Conservation (phyloP, 768 basidiomycete genomes). For the Tulasnella sp. region DNA sequence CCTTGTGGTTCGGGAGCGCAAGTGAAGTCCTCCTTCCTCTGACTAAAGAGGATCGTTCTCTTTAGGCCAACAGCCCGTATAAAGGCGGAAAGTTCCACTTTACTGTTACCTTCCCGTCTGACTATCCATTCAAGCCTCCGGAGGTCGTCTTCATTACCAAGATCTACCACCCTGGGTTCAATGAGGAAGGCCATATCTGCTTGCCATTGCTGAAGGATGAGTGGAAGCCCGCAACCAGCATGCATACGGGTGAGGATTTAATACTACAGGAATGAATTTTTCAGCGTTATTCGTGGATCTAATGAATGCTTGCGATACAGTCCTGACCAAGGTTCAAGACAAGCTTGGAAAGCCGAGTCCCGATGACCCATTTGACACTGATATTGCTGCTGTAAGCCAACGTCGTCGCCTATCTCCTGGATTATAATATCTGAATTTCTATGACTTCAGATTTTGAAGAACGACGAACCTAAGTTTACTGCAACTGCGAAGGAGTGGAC, state of each 20-base stretch:
- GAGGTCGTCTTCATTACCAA: slow-evolving; percentile 78
- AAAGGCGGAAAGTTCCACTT: slow-evolving; percentile 80
- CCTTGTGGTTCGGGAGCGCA: slow-evolving; percentile 20
- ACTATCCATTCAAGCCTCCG: slow-evolving; percentile 88
- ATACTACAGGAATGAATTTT: neutral
- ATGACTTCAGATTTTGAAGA: slow-evolving; percentile 64
- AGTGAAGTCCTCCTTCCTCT: slow-evolving; percentile 32
- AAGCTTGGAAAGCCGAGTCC: slow-evolving; percentile 87
- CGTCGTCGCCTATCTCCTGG: neutral
- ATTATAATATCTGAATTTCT: neutral
- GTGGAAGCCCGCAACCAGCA: slow-evolving; percentile 84
- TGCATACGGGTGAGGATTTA: slow-evolving; percentile 61
- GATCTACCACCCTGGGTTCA: slow-evolving; percentile 90
- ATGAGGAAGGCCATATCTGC: slow-evolving; percentile 85
- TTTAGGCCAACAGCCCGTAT: slow-evolving; percentile 77
- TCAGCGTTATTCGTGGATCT: neutral
- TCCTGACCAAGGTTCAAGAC: slow-evolving; percentile 75
- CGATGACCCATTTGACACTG: slow-evolving; percentile 87
- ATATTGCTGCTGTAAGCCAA: slow-evolving; percentile 73
- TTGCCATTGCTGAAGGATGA: slow-evolving; percentile 83
- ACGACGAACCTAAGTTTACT: slow-evolving; percentile 72
- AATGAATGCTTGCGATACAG: slow-evolving; percentile 46
- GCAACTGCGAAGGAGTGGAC: slow-evolving; percentile 81
- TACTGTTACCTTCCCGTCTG: slow-evolving; percentile 69
- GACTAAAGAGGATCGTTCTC: neutral